These are phyloP conservation scores for Jatropha podagrica DNA, from an alignment of 441 rosid species.

Conservation along the genomic window DNA sequence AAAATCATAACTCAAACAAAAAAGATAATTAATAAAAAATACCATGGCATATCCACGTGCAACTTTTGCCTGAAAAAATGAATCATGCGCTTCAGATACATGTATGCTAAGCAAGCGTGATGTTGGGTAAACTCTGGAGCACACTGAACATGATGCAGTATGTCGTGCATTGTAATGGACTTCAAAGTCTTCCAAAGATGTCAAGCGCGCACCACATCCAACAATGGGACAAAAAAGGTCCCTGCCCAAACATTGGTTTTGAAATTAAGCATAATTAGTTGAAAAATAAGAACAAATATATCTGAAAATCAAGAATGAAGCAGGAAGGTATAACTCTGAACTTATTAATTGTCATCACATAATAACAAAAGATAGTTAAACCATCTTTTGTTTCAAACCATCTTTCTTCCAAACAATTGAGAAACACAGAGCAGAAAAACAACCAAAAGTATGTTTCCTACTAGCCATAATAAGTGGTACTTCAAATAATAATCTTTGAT, in stretches of 20 bases:
- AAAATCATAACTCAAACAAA: background rate
- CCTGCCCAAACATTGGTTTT: slow-evolving; percentile 43
- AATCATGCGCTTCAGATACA: slow-evolving; percentile 87
- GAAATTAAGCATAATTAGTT: slow-evolving; percentile 11
- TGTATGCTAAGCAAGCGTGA: slow-evolving; percentile 80
- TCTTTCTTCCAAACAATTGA: too few species aligned
- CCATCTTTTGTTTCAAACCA: too few species aligned
- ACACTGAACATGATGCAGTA: slow-evolving; percentile 84
- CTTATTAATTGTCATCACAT: background rate
- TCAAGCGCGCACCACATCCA: slow-evolving; percentile 68
- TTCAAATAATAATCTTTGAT: background rate
- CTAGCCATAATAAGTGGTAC: background rate
- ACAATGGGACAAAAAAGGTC: slow-evolving; percentile 77
- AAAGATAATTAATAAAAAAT: slow-evolving; percentile 12
- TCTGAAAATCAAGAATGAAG: background rate
- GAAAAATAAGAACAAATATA: background rate
- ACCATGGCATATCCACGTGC: slow-evolving; percentile 86
- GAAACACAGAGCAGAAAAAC: too few species aligned
- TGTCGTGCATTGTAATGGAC: slow-evolving; percentile 82
- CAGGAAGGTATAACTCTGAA: background rate
- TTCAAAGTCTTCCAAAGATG: slow-evolving; percentile 72
- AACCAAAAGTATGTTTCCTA: too few species aligned
- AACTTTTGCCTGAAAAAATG: slow-evolving; percentile 94
- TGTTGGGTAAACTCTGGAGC: slow-evolving; percentile 85
- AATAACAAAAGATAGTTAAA: background rate